phyloP scores from a whole-genome alignment of 495 filamentous ascomycete genomes.

The Neurospora tetrasperma region DNA sequence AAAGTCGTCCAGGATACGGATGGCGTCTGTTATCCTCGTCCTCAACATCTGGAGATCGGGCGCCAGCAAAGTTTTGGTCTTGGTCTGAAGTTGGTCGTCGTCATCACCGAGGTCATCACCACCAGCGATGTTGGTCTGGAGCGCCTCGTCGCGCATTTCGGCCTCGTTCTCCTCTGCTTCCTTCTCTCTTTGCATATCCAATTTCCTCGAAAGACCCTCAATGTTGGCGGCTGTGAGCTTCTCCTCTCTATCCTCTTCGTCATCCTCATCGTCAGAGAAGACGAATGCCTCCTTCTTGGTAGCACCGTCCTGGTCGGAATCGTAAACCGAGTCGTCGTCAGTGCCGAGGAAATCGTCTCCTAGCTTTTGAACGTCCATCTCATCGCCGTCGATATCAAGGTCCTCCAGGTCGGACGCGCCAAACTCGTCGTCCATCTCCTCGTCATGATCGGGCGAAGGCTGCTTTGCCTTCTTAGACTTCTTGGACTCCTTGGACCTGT shows the following conservation, averaged over 20 bases:
- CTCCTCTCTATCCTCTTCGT: conserved; percentile 80
- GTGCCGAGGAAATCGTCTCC: conserved; percentile 49
- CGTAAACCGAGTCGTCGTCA: conserved; percentile 56
- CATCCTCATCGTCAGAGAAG: conserved; percentile 94
- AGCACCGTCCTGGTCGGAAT: conserved; percentile 56
- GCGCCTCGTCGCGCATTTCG: conserved; percentile 72
- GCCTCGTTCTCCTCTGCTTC: conserved; percentile 69
- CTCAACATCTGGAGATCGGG: conserved; percentile 86
- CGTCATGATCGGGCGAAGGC: conserved; percentile 37
- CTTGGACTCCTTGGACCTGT: conserved; percentile 16
- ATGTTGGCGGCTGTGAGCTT: conserved; percentile 93
- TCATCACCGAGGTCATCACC: conserved; percentile 43
- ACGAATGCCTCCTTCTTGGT: conserved; percentile 53
- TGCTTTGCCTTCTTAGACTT: conserved; percentile 38
- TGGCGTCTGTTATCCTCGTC: conserved; percentile 83
- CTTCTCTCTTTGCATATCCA: conserved; percentile 59
- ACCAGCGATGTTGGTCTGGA: conserved; percentile 93
- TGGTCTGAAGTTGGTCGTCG: conserved; percentile 33
- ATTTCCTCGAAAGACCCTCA: conserved; percentile 70
- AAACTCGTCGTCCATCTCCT: conserved; percentile 39
- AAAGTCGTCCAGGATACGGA: conserved; percentile 85
- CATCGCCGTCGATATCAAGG: conserved; percentile 37
- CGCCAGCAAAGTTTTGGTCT: conserved; percentile 48
- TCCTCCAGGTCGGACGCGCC: conserved; percentile 46
- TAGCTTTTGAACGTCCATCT: conserved; percentile 28